phyloP scores from a whole-genome alignment of 768 basidiomycete species.

The Dioszegia hungarica region DNA sequence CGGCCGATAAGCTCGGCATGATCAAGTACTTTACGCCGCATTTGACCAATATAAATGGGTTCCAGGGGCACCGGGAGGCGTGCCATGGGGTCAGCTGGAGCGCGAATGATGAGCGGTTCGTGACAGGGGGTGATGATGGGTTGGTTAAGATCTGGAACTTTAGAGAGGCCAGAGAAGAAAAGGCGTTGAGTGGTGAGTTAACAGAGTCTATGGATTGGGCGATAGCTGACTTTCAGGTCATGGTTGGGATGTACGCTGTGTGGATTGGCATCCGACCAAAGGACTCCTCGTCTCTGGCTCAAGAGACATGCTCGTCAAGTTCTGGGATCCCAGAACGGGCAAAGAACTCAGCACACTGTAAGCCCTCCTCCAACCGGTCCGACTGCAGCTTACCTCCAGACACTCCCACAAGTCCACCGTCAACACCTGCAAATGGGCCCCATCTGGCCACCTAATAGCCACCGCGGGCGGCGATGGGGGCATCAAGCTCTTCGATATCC shows the following conservation, averaged over 20 bases:
- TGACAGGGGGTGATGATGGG: constrained; percentile 92
- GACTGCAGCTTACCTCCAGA: constrained; percentile 52
- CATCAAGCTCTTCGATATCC: constrained; percentile 92
- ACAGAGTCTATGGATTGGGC: not conserved
- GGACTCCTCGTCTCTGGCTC: constrained; percentile 90
- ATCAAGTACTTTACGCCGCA: constrained; percentile 99
- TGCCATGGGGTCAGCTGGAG: constrained; percentile 87
- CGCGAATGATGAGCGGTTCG: constrained; percentile 85
- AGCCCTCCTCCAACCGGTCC: constrained; percentile 30
- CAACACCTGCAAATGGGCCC: constrained; percentile 87
- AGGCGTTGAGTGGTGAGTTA: constrained; percentile 69
- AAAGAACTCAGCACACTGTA: constrained; percentile 86
- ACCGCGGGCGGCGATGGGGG: constrained; percentile 93
- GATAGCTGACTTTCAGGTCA: constrained; percentile 60
- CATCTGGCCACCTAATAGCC: constrained; percentile 87
- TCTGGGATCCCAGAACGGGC: constrained; percentile 96
- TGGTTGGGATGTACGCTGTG: constrained; percentile 97
- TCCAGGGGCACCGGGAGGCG: constrained; percentile 89
- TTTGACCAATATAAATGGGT: constrained; percentile 96
- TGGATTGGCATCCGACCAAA: constrained; percentile 98
- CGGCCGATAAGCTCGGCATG: constrained; percentile 84
- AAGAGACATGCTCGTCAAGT: constrained; percentile 97
- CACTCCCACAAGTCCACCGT: constrained; percentile 97
- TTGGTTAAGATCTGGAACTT: constrained; percentile 94
- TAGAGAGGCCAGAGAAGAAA: constrained; percentile 82